Conservation (phyloP, 495 filamentous ascomycete species). For the Aspergillus asperescens region DNA sequence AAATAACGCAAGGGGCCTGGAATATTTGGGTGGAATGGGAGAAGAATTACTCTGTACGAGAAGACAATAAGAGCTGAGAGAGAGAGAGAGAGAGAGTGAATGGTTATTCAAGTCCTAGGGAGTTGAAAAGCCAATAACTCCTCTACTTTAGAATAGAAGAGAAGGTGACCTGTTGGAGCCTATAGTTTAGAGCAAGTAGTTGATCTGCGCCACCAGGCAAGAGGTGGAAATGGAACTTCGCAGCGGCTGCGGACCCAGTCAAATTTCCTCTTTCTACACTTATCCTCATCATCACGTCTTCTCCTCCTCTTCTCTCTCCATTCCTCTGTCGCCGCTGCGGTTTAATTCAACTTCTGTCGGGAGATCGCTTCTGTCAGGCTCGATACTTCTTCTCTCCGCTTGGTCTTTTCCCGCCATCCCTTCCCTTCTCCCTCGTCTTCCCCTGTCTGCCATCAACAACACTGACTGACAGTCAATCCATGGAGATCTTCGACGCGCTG, state of each 20-base stretch:
- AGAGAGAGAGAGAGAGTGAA: too few relatives aligned
- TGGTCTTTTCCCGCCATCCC: background rate
- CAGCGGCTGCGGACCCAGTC: constrained; percentile 8
- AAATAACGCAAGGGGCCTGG: too few relatives aligned
- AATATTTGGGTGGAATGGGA: too few relatives aligned
- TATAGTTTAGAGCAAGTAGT: too few relatives aligned
- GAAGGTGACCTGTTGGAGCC: background rate
- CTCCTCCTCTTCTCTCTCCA: background rate
- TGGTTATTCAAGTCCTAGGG: too few relatives aligned
- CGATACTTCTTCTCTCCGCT: background rate
- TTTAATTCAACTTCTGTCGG: background rate
- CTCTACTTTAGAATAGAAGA: too few relatives aligned
- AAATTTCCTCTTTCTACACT: constrained; percentile 10
- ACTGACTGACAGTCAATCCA: constrained; percentile 1
- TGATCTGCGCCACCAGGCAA: constrained; percentile 6
- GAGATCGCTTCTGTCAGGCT: background rate
- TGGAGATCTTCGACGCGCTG: constrained; percentile 12
- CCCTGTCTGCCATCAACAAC: constrained; percentile 11
- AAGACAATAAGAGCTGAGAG: too few relatives aligned
- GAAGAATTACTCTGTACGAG: too few relatives aligned
- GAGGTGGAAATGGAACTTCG: background rate
- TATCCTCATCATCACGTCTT: constrained; percentile 3
- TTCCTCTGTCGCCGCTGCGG: background rate
- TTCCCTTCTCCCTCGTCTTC: constrained; percentile 2
- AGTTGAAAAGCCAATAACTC: too few relatives aligned